Percentiles rank a stretch among this genome's conserved stretches.
These are phyloP conservation scores for Streptanthus diversifolius DNA, from an alignment of 345 rosid genomes.

Conservation along the genomic window DNA sequence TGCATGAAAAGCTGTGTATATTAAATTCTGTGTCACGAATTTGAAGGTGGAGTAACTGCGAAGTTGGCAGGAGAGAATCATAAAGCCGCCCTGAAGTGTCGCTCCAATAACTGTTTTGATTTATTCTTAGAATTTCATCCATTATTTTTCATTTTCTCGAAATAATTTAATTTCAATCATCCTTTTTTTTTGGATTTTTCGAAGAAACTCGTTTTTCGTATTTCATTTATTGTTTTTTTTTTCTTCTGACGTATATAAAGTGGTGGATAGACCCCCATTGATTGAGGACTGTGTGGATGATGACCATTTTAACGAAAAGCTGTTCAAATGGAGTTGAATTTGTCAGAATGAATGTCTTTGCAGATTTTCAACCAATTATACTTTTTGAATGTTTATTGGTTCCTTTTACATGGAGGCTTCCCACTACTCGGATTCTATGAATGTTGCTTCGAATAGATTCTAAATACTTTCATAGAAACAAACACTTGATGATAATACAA, in stretches of 20 bases:
- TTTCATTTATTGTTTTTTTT: neutral
- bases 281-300: constrained; percentile 35
- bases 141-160: neutral
- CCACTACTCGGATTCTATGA: constrained; percentile 20
- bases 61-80: constrained; percentile 27
- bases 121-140: constrained; percentile 11
- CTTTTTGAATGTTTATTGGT: constrained; percentile 22
- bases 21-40: constrained; percentile 32
- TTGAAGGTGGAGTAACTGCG: constrained; percentile 34
- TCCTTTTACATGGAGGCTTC: constrained; percentile 29
- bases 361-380: constrained; percentile 13
- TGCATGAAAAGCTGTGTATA: constrained; percentile 16
- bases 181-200: constrained; percentile 28
- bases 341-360: constrained; percentile 36
- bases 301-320: constrained; percentile 38
- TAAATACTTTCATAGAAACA: neutral
- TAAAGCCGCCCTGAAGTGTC: constrained; percentile 38
- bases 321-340: constrained; percentile 32
- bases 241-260: constrained; percentile 10
- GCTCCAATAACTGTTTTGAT: constrained; percentile 38
- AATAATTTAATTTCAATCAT: constrained; percentile 6
- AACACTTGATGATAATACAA: neutral
- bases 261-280: constrained; percentile 17
- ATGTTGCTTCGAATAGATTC: neutral
- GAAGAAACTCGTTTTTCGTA: constrained; percentile 16